Conservation (phyloP, 345 rosid genomes). For the Brassica juncea region DNA sequence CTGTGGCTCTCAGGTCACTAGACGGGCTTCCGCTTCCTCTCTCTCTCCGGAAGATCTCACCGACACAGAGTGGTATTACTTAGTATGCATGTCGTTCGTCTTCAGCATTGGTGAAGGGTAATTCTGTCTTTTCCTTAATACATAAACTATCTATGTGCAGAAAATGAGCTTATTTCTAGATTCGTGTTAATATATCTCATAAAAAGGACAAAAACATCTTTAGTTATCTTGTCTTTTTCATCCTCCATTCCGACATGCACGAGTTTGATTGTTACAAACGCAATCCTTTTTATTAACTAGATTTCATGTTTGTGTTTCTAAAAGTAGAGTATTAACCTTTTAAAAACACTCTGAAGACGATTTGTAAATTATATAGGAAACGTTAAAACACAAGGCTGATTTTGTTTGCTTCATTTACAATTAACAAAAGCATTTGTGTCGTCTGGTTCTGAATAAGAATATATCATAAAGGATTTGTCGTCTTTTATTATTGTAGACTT, state of each 20-base stretch:
- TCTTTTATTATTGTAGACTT: constrained; percentile 46
- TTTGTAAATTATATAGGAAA: too few relatives aligned
- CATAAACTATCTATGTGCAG: too few relatives aligned
- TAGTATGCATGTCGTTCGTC: constrained; percentile 94
- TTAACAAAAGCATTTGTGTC: background rate
- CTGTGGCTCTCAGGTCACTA: constrained; percentile 38
- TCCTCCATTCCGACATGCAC: background rate
- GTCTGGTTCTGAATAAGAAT: background rate
- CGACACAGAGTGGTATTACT: constrained; percentile 93
- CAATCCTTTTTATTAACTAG: too few relatives aligned
- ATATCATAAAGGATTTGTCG: background rate
- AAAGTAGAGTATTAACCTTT: too few relatives aligned
- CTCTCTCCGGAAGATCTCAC: constrained; percentile 95
- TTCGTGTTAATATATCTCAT: too few relatives aligned
- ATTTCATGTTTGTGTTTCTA: too few relatives aligned
- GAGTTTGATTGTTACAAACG: background rate
- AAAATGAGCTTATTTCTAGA: too few relatives aligned
- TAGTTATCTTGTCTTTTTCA: background rate
- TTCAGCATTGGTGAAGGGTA: constrained; percentile 91
- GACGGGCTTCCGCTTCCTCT: constrained; percentile 69
- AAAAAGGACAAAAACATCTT: constrained; percentile 11
- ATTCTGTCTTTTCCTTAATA: constrained; percentile 20
- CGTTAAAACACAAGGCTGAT: too few relatives aligned
- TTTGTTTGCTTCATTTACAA: too few relatives aligned
- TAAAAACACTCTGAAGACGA: too few relatives aligned